Evolutionary conservation across 2,329 filamentous ascomycete species (phyloP), one percentile per base, ranked within the genome.

Genomic region (Alternaria panax): DNA sequence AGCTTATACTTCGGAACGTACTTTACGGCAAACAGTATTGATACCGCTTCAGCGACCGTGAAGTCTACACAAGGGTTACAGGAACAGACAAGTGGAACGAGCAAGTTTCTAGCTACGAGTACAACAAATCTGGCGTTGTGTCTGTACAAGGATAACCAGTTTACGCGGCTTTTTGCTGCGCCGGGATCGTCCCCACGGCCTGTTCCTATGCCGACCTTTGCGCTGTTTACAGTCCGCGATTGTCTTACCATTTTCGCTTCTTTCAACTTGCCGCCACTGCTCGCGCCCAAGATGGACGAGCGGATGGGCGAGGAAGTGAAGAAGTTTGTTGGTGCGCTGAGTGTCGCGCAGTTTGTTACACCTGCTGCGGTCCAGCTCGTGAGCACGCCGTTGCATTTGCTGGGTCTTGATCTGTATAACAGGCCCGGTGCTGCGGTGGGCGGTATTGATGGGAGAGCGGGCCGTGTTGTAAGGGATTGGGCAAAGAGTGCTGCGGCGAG

Each of bases 191-290:
- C 74, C 9, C 64, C 78, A 27, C 68, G 80, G 47, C 65, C 82
- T 62, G 90, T 96, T 0, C 88, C 91, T 0, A 79, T 87, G 30
- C 82, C 90, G 1, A 91, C 89, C 8, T 95, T 93, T 79, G 81
- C 84, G 1, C 86, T 97, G 57, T 97, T 97, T 82, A 88, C 91
- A 3, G 74, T 90, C 55, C 88, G 93, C 69, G 93, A 97, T 80
- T 92, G 90, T 79, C 81, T 96, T 62, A 97, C 93, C 51, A 93
- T 97, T 70, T 96, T 96, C 77, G 92, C 92, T 5, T 92, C 88
- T 12, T 98, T 97, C 85, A 97, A 97, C 75, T 81, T 97, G 2
- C 94, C 94, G 0, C 87, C 92, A 0, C 73, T 95, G 2, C 83
- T 97, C 9, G 92, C 91, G 0, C 92, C 92, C 0, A 78, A 81